These are phyloP conservation scores for Fusarium sp. DNA, from an alignment of 2,329 filamentous ascomycete species.

Conservation along the genomic window DNA sequence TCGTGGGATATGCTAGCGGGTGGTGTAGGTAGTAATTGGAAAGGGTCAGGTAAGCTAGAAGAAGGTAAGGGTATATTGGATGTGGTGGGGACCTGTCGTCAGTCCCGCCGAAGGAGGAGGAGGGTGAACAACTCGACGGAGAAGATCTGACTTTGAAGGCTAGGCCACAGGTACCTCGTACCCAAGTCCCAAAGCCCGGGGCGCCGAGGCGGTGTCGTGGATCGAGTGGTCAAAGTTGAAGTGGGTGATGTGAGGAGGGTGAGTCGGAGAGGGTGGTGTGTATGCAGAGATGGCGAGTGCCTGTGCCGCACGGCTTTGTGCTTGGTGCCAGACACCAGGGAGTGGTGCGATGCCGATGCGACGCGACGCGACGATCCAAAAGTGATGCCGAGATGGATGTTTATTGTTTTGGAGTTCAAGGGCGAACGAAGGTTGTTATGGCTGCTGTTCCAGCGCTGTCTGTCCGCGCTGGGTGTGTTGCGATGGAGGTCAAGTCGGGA, in stretches of 20 bases:
- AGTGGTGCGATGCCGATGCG: conserved; percentile 31
- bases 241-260: conserved; percentile 25
- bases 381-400: conserved; percentile 33
- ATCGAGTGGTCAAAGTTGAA: conserved; percentile 39
- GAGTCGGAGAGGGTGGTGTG: conserved; percentile 34
- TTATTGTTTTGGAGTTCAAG: conserved; percentile 30
- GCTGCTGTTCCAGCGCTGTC: background rate
- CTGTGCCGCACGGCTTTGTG: conserved; percentile 34
- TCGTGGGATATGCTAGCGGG: conserved; percentile 37
- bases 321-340: conserved; percentile 29
- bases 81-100: conserved; percentile 41
- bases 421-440: background rate
- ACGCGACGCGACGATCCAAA: conserved; percentile 32
- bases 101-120: conserved; percentile 31
- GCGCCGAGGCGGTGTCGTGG: conserved; percentile 44
- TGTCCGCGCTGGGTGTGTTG: background rate
- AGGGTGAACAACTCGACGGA: conserved; percentile 35
- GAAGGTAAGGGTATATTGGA: conserved; percentile 41
- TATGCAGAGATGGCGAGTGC: conserved; percentile 18
- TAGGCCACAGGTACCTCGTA: conserved; percentile 36
- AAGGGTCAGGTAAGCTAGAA: conserved; percentile 38
- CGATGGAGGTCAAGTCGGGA: conserved; percentile 1
- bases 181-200: conserved; percentile 39
- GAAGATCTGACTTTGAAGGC: conserved; percentile 35
- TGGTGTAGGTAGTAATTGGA: conserved; percentile 41